Base-by-base conservation (phyloP, 495 filamentous ascomycete species). In the Apodospora peruviana region DNA sequence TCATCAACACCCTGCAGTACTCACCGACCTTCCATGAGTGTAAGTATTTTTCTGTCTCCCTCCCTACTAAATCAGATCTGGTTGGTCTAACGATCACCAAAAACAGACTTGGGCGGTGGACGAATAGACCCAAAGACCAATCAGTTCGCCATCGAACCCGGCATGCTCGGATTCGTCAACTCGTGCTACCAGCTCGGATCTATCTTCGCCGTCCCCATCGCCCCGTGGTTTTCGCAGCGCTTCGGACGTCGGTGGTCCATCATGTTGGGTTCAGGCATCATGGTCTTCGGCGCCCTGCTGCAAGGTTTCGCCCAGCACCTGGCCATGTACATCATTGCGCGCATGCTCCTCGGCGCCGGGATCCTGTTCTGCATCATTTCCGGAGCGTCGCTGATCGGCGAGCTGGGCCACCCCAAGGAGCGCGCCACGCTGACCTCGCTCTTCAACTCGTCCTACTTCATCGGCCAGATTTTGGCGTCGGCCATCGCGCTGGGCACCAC, bases 1-100 rank as follows among this genome's bases (percentile, higher is more conserved):
- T 87, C 58, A 84, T 87, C 67, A 87, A 86, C 50, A 77, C 78
- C 2, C 73, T 86, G 3, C 82, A 87, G 62, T 75, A 80, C 24
- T 75, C 83, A 14, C 62, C 68, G 5, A 65, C 67, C 5, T 85
- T 75, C 77, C 67, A 72, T 23, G 47, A 52, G 10, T 83, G 79
- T 79, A 52, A 34, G 73, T 66, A 2, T 2, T 27, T 14, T 38
- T 39, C 8, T 5, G 8, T 5, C 16, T 32, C 16, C 9, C 36
- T 18, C 36, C 3, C 12, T 2, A 24, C 32, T 17, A 17, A 16
- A 7, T 32, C 27, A 32, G 27, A 1, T 1, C 14, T 21, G 27
- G 22, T 5, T 11, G 14, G 42, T 14, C 7, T 32, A 14, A 14
- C 27, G 7, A 14, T 32, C 27, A 32, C 7, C 27, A 32, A 32